Evolutionary conservation across 345 rosid genomes (phyloP), one percentile per base, ranked within the genome.

Genomic region (Citrus trifoliata): DNA sequence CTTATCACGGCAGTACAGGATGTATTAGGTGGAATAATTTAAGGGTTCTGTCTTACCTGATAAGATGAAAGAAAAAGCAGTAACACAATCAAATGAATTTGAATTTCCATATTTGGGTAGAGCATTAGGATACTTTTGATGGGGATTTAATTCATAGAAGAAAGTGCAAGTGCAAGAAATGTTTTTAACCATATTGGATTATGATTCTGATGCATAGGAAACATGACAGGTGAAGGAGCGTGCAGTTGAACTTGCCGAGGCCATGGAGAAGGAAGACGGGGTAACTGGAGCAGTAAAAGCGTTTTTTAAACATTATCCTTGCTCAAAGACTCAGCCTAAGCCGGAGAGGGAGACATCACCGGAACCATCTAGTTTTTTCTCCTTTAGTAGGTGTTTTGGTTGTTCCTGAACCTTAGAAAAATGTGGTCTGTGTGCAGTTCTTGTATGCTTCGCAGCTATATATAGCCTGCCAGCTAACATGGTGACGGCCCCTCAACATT

Each of bases 221-320:
- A 37, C n/a, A 65, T 79, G 59, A 1, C 88, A 97, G 99, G 99
- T 97, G 82, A 97, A 94, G 81, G 86, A 88, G 73, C 85, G 79
- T 6, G 97, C 98, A 7, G 88, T 90, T 75, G 93, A 93, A 70
- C 93, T 94, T 65, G 97, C 98, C n/a, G 86, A 92, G 76, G 93
- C 93, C 33, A 94, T 94, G 98, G 89, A 92, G 88, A 86, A 90
- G 35, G 99, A 97, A 84, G 99, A 97, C 72, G 98, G 99, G 71
- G 98, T 93, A 67, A 77, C 88, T n/a, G 98, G 97, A 83, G 99
- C 98, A 14, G 98, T 97, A 61, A 92, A 85, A 74, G 98, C 99
- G 24, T 97, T 97, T 83, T 85, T 97, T 30, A 95, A 92, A 91
- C 98, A 97, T 82, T 92, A 90, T 58, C 92, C 93, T 21, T 51